These are phyloP conservation scores for Paramecium sonneborni DNA, from an alignment of 73 alveolate species.

Conservation along the genomic window DNA sequence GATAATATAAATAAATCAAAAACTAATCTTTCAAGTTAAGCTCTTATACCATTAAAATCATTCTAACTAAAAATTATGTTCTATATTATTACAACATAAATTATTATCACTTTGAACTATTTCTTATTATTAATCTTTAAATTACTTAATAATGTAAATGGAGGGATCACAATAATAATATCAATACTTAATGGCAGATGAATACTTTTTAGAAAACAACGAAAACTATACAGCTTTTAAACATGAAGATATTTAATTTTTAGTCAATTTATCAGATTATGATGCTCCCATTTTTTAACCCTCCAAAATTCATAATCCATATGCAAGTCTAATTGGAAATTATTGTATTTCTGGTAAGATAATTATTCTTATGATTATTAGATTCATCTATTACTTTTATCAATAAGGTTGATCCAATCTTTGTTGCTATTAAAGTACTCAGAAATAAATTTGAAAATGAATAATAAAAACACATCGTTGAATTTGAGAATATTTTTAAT, in stretches of 20 bases:
- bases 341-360: background rate
- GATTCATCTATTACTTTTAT: background rate
- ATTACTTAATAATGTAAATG: background rate
- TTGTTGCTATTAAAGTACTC: background rate
- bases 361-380: background rate
- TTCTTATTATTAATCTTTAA: background rate
- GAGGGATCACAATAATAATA: background rate
- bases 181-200: background rate
- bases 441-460: background rate
- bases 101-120: background rate
- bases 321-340: background rate
- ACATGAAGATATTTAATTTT: background rate
- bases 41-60: background rate
- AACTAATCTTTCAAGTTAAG: background rate
- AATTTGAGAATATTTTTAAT: background rate
- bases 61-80: background rate
- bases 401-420: slow-evolving; percentile 3
- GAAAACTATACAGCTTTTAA: background rate
- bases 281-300: background rate
- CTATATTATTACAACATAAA: background rate
- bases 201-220: background rate
- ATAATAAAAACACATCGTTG: background rate
- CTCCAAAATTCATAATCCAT: background rate
- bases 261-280: background rate
- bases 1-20: background rate